These are phyloP conservation scores for Ustilago curta DNA, from an alignment of 1,284 basidiomycete species.

Conservation along the genomic window DNA sequence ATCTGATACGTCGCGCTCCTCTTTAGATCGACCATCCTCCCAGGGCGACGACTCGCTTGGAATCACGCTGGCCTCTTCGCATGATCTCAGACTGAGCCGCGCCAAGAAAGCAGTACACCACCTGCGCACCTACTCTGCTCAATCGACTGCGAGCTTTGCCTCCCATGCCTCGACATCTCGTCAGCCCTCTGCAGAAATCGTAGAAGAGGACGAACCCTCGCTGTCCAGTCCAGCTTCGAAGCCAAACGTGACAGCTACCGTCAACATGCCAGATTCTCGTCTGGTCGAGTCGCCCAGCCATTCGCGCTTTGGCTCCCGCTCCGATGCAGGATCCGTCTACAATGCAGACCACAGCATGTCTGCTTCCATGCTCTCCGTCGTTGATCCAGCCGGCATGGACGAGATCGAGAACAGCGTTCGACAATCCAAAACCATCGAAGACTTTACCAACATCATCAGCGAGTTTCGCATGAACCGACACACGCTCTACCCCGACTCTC, in stretches of 20 bases:
- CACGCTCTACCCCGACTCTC: constrained; percentile 40
- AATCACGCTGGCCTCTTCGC: constrained; percentile 19
- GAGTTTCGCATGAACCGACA: constrained; percentile 60
- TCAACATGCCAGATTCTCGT: constrained; percentile 18
- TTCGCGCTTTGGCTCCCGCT: constrained; percentile 31
- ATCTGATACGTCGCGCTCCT: constrained; percentile 34
- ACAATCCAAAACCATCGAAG: constrained; percentile 61
- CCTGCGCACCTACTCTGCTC: constrained; percentile 42
- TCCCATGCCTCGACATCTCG: constrained; percentile 38
- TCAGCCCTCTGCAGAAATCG: constrained; percentile 31
- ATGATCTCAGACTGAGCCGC: constrained; percentile 27
- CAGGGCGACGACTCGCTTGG: constrained; percentile 22
- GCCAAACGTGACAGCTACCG: not conserved
- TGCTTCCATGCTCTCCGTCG: constrained; percentile 45
- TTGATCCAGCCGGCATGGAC: constrained; percentile 39
- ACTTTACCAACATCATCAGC: constrained; percentile 64
- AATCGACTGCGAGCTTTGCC: constrained; percentile 39
- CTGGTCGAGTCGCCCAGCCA: constrained; percentile 18
- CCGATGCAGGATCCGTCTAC: constrained; percentile 36
- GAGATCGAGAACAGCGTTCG: constrained; percentile 58
- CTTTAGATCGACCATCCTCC: constrained; percentile 26
- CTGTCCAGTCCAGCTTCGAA: constrained; percentile 10
- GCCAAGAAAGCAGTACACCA: constrained; percentile 44
- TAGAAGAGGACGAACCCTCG: constrained; percentile 36
- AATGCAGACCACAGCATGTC: constrained; percentile 31